Evolutionary conservation across 345 rosid species (phyloP).

Genomic region (Salix caprea): DNA sequence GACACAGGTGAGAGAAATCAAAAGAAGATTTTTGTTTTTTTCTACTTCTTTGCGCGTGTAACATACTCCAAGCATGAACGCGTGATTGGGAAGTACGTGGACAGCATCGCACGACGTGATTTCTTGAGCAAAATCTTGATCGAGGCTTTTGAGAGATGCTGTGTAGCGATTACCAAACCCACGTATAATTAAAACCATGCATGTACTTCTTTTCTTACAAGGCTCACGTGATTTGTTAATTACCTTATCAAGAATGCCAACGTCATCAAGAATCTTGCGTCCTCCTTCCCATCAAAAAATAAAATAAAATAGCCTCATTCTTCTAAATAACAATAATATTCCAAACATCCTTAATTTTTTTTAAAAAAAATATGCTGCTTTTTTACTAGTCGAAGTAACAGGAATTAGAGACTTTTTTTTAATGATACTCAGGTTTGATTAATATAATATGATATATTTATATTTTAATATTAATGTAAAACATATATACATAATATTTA

Average conservation of each 20-base stretch:
- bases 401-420: too few relatives aligned
- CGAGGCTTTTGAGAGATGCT: background rate
- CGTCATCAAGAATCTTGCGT: background rate
- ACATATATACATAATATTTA: too few relatives aligned
- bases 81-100: conserved; percentile 12
- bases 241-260: background rate
- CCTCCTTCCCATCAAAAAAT: background rate
- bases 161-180: background rate
- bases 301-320: too few relatives aligned
- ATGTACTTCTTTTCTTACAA: background rate
- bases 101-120: conserved; percentile 19
- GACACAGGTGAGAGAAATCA: too few relatives aligned
- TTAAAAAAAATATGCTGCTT: too few relatives aligned
- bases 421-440: too few relatives aligned
- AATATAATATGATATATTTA: too few relatives aligned
- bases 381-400: too few relatives aligned
- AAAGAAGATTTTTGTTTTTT: too few relatives aligned
- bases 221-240: background rate
- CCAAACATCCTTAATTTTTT: too few relatives aligned
- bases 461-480: too few relatives aligned
- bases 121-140: background rate
- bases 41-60: background rate
- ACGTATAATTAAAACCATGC: background rate
- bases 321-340: too few relatives aligned
- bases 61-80: background rate